Evolutionary conservation across 306 rosid species (phyloP).

Genomic region (Morella rubra): DNA sequence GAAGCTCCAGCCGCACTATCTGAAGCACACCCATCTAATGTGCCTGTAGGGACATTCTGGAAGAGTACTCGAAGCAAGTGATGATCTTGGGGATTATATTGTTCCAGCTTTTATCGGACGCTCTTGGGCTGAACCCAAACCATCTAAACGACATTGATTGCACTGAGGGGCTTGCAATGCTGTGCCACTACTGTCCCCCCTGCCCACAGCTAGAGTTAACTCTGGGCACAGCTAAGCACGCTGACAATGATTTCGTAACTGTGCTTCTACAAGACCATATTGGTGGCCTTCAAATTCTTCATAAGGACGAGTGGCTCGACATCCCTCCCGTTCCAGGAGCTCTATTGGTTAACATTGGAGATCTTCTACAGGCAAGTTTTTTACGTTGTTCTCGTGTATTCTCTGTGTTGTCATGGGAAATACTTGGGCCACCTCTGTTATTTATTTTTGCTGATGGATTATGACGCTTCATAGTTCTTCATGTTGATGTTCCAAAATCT

Average conservation of each 20-base stretch:
- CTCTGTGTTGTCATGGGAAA: too few species aligned
- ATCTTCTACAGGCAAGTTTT: constrained; percentile 8
- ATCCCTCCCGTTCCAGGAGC: background rate
- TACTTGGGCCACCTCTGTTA: background rate
- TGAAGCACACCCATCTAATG: too few species aligned
- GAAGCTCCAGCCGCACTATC: too few species aligned
- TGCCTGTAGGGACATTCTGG: constrained; percentile 1
- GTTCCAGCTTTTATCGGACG: constrained; percentile 5
- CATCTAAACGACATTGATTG: background rate
- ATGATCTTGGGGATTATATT: constrained; percentile 13
- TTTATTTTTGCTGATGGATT: background rate
- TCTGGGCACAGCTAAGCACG: constrained; percentile 8
- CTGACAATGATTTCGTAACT: constrained; percentile 23
- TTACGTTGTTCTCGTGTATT: too few species aligned
- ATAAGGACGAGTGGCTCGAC: background rate
- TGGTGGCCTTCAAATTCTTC: constrained; percentile 32
- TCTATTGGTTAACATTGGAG: background rate
- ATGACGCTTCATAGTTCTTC: too few species aligned
- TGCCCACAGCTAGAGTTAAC: constrained; percentile 10
- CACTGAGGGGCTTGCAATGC: background rate
- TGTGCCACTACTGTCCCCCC: constrained; percentile 12
- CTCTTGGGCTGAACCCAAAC: constrained; percentile 8
- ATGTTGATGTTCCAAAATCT: background rate
- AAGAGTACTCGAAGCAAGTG: constrained; percentile 25
- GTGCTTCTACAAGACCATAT: constrained; percentile 33